Conservation (phyloP, 2,329 filamentous ascomycete species). For the Fusarium sp. region DNA sequence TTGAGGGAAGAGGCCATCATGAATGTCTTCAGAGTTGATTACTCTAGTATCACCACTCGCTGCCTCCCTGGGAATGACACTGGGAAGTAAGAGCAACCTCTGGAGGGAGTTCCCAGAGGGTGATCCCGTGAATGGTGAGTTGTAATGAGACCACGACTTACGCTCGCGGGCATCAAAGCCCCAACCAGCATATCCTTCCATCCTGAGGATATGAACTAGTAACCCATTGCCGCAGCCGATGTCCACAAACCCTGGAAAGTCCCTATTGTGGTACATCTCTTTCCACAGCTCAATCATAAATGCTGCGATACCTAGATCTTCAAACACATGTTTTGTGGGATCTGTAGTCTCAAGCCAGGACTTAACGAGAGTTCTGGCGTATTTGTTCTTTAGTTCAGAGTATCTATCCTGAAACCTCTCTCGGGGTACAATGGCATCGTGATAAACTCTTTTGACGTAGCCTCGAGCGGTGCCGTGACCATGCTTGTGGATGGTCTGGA, state of each 20-base stretch:
- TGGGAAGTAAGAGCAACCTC: conserved; percentile 59
- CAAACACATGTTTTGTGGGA: conserved; percentile 91
- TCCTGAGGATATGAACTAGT: conserved; percentile 80
- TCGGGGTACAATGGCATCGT: conserved; percentile 82
- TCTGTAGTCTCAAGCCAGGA: conserved; percentile 88
- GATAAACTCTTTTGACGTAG: conserved; percentile 82
- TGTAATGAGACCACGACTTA: conserved; percentile 85
- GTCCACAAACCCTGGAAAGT: conserved; percentile 91
- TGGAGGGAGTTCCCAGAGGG: conserved; percentile 50
- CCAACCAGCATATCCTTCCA: conserved; percentile 85
- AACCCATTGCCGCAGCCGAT: conserved; percentile 96
- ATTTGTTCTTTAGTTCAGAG: conserved; percentile 77
- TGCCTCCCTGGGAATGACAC: conserved; percentile 44
- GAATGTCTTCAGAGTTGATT: conserved; percentile 42
- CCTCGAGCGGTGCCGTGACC: conserved; percentile 70
- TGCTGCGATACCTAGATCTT: conserved; percentile 88
- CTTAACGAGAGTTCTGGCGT: conserved; percentile 75
- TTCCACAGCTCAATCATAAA: conserved; percentile 93
- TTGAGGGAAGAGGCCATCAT: conserved; percentile 72
- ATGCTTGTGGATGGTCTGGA: conserved; percentile 76
- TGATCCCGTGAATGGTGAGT: conserved; percentile 36
- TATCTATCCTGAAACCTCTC: conserved; percentile 84
- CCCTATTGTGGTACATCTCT: conserved; percentile 72
- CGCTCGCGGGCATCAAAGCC: conserved; percentile 90
- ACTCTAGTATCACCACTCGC: conserved; percentile 21